phyloP scores from a whole-genome alignment of 2,329 filamentous ascomycete species.

The Ophiognomonia clavigignenti-juglandacearum region DNA sequence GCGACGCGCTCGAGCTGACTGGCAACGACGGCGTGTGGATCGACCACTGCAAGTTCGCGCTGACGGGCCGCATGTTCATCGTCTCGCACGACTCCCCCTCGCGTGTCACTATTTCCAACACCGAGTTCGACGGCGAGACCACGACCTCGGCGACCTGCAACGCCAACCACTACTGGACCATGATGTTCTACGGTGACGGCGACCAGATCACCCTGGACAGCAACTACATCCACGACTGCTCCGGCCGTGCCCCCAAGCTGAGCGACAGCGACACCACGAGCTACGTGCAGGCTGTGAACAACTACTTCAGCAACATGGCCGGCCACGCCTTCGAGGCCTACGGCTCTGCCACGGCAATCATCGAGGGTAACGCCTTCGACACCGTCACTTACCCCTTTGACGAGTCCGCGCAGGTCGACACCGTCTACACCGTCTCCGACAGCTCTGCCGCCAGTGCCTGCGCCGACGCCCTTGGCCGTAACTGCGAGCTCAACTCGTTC shows the following conservation, averaged over 20 bases:
- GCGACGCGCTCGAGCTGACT: slow-evolving; percentile 50
- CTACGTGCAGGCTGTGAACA: slow-evolving; percentile 55
- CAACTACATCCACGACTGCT: slow-evolving; percentile 57
- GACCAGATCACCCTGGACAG: slow-evolving; percentile 54
- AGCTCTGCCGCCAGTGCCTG: slow-evolving; percentile 34
- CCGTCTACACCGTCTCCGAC: slow-evolving; percentile 18
- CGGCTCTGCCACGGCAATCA: slow-evolving; percentile 38
- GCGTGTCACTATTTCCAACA: slow-evolving; percentile 56
- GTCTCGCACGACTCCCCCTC: slow-evolving; percentile 50
- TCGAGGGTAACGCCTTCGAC: slow-evolving; percentile 55
- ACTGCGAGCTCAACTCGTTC: slow-evolving; percentile 43
- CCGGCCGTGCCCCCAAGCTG: slow-evolving; percentile 53
- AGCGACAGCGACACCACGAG: slow-evolving; percentile 42
- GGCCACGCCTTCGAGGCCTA: slow-evolving; percentile 54
- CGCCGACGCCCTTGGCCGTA: slow-evolving; percentile 38
- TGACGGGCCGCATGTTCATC: slow-evolving; percentile 56
- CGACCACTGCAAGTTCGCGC: slow-evolving; percentile 51
- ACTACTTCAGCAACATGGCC: slow-evolving; percentile 51
- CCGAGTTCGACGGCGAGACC: slow-evolving; percentile 50
- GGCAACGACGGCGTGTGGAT: slow-evolving; percentile 39
- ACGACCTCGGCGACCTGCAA: slow-evolving; percentile 54
- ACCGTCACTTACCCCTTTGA: slow-evolving; percentile 41
- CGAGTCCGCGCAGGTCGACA: slow-evolving; percentile 15
- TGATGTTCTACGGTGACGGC: slow-evolving; percentile 50
- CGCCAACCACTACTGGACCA: slow-evolving; percentile 54